Evolutionary conservation across 2,329 filamentous ascomycete genomes (phyloP).

Genomic region (Nemania sp.): DNA sequence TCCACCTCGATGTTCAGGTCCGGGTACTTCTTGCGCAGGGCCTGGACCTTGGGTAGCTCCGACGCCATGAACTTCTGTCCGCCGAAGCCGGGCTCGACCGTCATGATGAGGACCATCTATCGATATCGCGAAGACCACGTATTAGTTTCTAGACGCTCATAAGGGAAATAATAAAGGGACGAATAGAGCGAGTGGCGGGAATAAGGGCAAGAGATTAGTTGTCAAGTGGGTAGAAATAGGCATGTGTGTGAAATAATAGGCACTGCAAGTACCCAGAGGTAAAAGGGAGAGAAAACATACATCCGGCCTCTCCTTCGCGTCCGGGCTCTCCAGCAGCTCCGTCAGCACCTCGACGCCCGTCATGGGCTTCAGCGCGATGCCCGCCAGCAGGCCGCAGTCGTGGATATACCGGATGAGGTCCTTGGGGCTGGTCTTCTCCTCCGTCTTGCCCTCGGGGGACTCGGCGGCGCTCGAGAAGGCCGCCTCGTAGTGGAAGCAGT

Average conservation of each 20-base stretch:
- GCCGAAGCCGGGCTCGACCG: slow-evolving; percentile 95
- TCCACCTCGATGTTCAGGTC: slow-evolving; percentile 98
- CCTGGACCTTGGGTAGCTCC: slow-evolving; percentile 92
- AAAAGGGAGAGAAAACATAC: slow-evolving; percentile 64
- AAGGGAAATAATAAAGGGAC: too few species aligned
- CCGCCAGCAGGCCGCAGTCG: slow-evolving; percentile 85
- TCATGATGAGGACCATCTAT: slow-evolving; percentile 99
- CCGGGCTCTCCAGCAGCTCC: slow-evolving; percentile 82
- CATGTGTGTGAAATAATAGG: background rate
- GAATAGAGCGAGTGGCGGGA: too few species aligned
- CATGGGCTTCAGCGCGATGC: slow-evolving; percentile 94
- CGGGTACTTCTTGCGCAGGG: slow-evolving; percentile 85
- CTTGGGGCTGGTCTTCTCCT: slow-evolving; percentile 81
- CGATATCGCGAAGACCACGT: background rate
- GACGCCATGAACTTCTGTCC: slow-evolving; percentile 99
- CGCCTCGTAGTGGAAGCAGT: slow-evolving; percentile 99
- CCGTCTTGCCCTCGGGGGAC: slow-evolving; percentile 75
- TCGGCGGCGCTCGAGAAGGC: slow-evolving; percentile 90
- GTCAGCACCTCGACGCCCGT: slow-evolving; percentile 92
- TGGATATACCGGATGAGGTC: slow-evolving; percentile 94
- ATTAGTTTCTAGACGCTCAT: slow-evolving; percentile 1
- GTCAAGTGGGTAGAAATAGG: background rate
- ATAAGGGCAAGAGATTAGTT: too few species aligned
- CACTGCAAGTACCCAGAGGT: background rate
- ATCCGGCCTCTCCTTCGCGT: slow-evolving; percentile 84